Conservation (phyloP, 2,329 filamentous ascomycete species). For the Fusarium acutatum region DNA sequence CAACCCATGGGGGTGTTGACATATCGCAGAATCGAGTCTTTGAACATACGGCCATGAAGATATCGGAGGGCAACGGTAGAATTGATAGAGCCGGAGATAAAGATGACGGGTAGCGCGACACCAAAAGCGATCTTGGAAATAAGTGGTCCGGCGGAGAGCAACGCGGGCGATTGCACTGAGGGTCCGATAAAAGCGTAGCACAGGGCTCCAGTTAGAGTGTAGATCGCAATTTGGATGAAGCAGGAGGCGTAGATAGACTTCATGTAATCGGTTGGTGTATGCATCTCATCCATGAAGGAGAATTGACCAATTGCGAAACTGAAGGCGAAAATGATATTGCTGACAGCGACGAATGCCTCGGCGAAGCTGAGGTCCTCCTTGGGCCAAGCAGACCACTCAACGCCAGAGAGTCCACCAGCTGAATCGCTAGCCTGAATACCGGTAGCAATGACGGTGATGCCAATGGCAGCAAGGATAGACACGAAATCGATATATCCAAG, state of each 20-base stretch:
- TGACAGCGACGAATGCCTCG: slow-evolving; percentile 66
- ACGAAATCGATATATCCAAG: slow-evolving; percentile 57
- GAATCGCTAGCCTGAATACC: slow-evolving; percentile 54
- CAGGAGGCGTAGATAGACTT: slow-evolving; percentile 71
- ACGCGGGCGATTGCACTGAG: slow-evolving; percentile 70
- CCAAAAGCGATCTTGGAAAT: slow-evolving; percentile 76
- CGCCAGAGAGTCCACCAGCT: slow-evolving; percentile 43
- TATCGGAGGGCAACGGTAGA: slow-evolving; percentile 32
- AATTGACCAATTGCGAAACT: slow-evolving; percentile 35
- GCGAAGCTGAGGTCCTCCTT: slow-evolving; percentile 56
- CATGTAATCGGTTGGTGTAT: slow-evolving; percentile 40
- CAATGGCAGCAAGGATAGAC: slow-evolving; percentile 62
- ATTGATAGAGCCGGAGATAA: slow-evolving; percentile 37
- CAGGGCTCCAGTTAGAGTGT: slow-evolving; percentile 71
- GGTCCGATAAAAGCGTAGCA: slow-evolving; percentile 75
- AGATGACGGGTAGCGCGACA: slow-evolving; percentile 66
- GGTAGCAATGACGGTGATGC: slow-evolving; percentile 72
- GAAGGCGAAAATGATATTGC: slow-evolving; percentile 60
- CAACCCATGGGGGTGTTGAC: slow-evolving; percentile 30
- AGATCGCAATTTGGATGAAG: slow-evolving; percentile 68
- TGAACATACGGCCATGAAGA: slow-evolving; percentile 33
- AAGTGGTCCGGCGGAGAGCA: slow-evolving; percentile 68
- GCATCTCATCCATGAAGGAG: slow-evolving; percentile 38
- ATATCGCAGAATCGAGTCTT: slow-evolving; percentile 28
- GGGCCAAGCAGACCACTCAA: slow-evolving; percentile 56